Percentiles rank a stretch among this genome's conserved stretches.
Evolutionary conservation across 805 yeast genomes (phyloP).

Genomic region (Candida sphagnicola): DNA sequence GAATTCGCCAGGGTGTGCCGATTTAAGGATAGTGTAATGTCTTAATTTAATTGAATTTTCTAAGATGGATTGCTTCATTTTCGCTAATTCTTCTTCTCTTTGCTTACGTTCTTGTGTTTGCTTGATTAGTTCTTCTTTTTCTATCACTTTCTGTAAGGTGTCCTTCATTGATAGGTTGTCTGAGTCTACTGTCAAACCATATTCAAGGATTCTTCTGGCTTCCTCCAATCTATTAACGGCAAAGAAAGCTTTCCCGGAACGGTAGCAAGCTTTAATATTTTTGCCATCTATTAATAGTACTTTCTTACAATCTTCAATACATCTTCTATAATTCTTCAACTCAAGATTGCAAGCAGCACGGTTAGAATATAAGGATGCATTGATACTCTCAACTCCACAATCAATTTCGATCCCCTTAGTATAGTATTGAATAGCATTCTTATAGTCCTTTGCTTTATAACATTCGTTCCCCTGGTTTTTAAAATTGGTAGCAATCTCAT

Average conservation of each 20-base stretch:
- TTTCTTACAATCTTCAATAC: constrained; percentile 80
- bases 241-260: constrained; percentile 80
- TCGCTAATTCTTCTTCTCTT: constrained; percentile 36
- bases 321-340: constrained; percentile 75
- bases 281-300: constrained; percentile 63
- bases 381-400: constrained; percentile 51
- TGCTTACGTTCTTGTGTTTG: constrained; percentile 30
- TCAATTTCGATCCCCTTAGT: constrained; percentile 74
- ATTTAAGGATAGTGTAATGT: constrained; percentile 46
- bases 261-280: constrained; percentile 78
- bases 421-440: constrained; percentile 74
- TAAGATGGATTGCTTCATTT: constrained; percentile 41
- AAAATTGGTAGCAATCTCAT: constrained; percentile 85
- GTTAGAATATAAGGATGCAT: constrained; percentile 66
- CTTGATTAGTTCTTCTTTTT: constrained; percentile 30
- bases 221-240: constrained; percentile 68
- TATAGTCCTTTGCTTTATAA: constrained; percentile 65
- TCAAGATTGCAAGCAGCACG: constrained; percentile 92
- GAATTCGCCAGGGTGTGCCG: constrained; percentile 53
- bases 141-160: constrained; percentile 38
- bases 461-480: constrained; percentile 92
- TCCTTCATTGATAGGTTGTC: constrained; percentile 53
- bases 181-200: constrained; percentile 60
- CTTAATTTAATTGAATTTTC: constrained; percentile 60
- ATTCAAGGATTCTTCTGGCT: constrained; percentile 59